Evolutionary conservation across 1,139 yeast genomes (phyloP).

Genomic region (Kurtzmaniella quercitrusa): DNA sequence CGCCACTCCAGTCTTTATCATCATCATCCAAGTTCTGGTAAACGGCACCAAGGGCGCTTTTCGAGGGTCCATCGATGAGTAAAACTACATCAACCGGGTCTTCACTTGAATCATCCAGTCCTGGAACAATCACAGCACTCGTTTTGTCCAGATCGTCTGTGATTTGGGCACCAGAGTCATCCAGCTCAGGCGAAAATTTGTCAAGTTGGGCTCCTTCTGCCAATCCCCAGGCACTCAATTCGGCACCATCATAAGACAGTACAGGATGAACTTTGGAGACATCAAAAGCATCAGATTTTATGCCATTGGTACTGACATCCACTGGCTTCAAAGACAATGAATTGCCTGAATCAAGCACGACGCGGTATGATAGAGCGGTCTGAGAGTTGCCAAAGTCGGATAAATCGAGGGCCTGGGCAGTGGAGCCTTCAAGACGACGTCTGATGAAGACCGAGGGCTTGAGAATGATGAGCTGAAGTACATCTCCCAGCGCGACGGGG

Average conservation of each 20-base stretch:
- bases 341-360: slow-evolving; percentile 5
- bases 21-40: not conserved
- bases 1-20: not conserved
- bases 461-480: slow-evolving; percentile 29
- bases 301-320: not conserved
- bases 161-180: not conserved
- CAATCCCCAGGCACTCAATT: not conserved
- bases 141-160: not conserved
- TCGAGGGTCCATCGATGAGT: not conserved
- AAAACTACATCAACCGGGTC: not conserved
- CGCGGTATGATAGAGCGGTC: slow-evolving; percentile 21
- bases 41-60: not conserved
- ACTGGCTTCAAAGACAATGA: not conserved
- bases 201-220: not conserved
- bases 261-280: slow-evolving; percentile 1
- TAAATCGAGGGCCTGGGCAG: slow-evolving; percentile 15
- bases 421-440: slow-evolving; percentile 11
- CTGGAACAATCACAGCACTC: not conserved
- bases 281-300: not conserved
- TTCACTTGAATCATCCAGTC: not conserved
- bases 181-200: not conserved
- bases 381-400: slow-evolving; percentile 20
- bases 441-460: slow-evolving; percentile 23
- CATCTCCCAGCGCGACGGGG: slow-evolving; percentile 20
- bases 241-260: not conserved